phyloP scores from a whole-genome alignment of 2,329 filamentous ascomycete species.

The Coccinonectria pachysandricola region DNA sequence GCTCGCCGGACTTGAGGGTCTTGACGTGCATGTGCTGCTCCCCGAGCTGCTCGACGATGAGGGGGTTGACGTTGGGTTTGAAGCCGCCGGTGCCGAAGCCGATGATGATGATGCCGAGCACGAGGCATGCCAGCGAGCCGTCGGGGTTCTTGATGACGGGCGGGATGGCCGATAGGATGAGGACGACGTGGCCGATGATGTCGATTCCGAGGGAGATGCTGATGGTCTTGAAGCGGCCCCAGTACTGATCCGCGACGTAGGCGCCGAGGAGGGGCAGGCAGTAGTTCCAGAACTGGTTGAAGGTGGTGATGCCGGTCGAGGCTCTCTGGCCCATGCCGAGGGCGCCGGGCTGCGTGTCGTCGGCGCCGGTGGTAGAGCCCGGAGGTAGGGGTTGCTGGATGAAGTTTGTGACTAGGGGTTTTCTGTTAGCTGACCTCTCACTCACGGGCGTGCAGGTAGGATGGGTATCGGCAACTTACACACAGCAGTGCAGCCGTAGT shows the following conservation, averaged over 20 bases:
- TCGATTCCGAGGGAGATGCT: slow-evolving; percentile 50
- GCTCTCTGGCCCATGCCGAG: slow-evolving; percentile 47
- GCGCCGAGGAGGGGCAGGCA: slow-evolving; percentile 47
- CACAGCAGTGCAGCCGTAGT: slow-evolving; percentile 56
- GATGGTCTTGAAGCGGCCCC: slow-evolving; percentile 62
- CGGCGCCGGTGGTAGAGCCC: slow-evolving; percentile 44
- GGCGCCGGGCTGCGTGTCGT: slow-evolving; percentile 37
- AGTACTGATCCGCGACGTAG: slow-evolving; percentile 43
- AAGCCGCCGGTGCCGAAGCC: slow-evolving; percentile 62
- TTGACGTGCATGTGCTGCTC: slow-evolving; percentile 44
- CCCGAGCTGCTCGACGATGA: slow-evolving; percentile 56
- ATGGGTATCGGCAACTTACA: slow-evolving; percentile 40
- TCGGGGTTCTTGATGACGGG: slow-evolving; percentile 44
- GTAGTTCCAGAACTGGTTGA: slow-evolving; percentile 52
- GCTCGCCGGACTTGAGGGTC: slow-evolving; percentile 44
- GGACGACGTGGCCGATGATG: slow-evolving; percentile 54
- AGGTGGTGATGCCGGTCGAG: slow-evolving; percentile 31
- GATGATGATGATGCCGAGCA: slow-evolving; percentile 45
- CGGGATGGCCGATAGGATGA: slow-evolving; percentile 56
- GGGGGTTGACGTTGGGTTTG: slow-evolving; percentile 61
- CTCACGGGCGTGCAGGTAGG: background rate
- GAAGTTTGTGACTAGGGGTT: slow-evolving; percentile 44
- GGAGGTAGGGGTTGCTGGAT: slow-evolving; percentile 47
- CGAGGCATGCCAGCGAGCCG: slow-evolving; percentile 50
- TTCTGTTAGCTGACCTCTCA: slow-evolving; percentile 1